Conservation (phyloP, 2,329 filamentous ascomycete species). For the Scedosporium dehoogii region DNA sequence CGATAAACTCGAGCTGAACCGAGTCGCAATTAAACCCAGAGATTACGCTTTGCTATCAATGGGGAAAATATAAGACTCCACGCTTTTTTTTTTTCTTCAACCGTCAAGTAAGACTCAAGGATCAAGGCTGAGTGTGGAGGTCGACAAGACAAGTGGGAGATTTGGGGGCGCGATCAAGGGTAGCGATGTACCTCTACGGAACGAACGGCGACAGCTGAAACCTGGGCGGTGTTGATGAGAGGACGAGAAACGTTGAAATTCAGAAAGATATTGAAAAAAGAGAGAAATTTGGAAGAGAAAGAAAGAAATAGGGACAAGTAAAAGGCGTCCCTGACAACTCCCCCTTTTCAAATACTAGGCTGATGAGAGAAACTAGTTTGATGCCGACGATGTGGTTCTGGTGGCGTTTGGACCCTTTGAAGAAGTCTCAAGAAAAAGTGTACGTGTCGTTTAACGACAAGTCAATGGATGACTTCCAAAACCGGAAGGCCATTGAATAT, state of each 20-base stretch:
- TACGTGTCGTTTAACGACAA: slow-evolving; percentile 5
- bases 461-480: neutral
- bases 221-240: neutral
- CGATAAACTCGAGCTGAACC: neutral
- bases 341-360: neutral
- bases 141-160: neutral
- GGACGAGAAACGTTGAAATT: neutral
- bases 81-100: no score
- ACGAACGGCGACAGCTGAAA: neutral
- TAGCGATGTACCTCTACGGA: slow-evolving; percentile 1
- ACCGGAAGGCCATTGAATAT: neutral
- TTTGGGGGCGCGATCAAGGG: slow-evolving; percentile 4
- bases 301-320: neutral
- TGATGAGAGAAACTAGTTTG: neutral
- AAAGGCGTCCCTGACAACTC: neutral
- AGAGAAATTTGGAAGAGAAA: neutral
- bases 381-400: neutral
- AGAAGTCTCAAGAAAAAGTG: neutral
- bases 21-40: neutral
- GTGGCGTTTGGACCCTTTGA: neutral
- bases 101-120: no score
- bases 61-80: no score
- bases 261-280: slow-evolving; percentile 6
- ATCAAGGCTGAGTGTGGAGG: neutral
- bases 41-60: no score